phyloP scores from a whole-genome alignment of 257 asterid species.

The Solanum ahanhuiri region DNA sequence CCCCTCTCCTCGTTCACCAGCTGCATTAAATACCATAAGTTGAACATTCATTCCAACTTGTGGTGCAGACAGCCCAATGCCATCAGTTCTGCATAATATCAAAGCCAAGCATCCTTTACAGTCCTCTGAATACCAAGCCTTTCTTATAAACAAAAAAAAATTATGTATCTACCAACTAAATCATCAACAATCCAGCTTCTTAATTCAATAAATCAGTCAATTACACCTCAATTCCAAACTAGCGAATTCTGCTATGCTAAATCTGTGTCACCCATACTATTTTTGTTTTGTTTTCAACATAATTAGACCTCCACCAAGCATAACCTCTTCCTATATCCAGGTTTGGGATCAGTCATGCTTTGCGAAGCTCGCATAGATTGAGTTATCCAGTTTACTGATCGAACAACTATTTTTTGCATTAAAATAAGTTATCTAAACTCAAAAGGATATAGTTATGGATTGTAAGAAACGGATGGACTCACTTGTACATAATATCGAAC shows the following conservation, averaged over 20 bases:
- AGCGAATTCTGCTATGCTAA: background rate
- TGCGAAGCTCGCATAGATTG: background rate
- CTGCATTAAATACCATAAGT: constrained; percentile 91
- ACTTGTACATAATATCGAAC: constrained; percentile 96
- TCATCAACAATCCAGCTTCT: background rate
- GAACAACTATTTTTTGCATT: background rate
- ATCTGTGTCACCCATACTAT: background rate
- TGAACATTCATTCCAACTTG: constrained; percentile 87
- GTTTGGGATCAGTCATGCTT: background rate
- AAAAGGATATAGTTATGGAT: background rate
- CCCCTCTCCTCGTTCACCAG: constrained; percentile 77
- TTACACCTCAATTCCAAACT: background rate
- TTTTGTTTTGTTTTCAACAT: background rate
- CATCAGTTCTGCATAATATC: constrained; percentile 71
- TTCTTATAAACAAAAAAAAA: constrained; percentile 8
- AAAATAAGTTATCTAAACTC: background rate
- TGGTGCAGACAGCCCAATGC: constrained; percentile 94
- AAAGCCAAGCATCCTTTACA: constrained; percentile 31
- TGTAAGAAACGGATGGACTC: background rate
- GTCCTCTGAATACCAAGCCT: constrained; percentile 20
- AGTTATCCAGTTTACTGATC: background rate
- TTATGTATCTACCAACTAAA: background rate
- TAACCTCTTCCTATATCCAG: background rate
- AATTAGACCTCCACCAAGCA: background rate
- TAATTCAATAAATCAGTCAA: background rate